phyloP scores from a whole-genome alignment of 148 eudicot genomes.

The Dianthus caryophyllus region DNA sequence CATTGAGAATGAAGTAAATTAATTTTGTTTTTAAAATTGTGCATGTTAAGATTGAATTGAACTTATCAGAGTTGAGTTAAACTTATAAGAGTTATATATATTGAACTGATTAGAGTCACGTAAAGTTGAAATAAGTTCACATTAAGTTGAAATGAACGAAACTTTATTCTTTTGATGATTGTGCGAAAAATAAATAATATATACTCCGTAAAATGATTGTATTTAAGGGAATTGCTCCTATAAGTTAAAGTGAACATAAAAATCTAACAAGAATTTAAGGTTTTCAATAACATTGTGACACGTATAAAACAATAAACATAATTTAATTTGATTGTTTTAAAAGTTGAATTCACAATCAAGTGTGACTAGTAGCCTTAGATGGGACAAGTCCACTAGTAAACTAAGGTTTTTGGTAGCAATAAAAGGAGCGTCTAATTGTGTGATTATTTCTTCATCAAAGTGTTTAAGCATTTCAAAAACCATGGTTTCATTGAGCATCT shows the following conservation, averaged over 20 bases:
- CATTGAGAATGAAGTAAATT: no score
- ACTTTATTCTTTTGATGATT: no score
- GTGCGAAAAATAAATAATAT: no score
- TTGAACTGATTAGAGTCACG: no score
- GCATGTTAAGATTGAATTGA: no score
- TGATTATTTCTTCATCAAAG: not conserved
- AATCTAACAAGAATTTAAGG: not conserved
- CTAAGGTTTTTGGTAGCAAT: not conserved
- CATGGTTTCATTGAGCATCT: not conserved
- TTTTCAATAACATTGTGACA: not conserved
- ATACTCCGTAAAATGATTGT: no score
- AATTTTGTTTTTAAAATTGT: no score
- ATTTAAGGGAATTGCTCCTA: not conserved
- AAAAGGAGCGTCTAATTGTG: conserved; percentile 1
- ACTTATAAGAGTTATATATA: no score
- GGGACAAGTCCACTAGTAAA: not conserved
- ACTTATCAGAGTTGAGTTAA: no score
- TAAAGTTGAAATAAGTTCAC: no score
- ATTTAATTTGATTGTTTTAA: not conserved
- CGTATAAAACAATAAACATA: not conserved
- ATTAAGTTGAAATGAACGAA: no score
- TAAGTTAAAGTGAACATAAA: not conserved
- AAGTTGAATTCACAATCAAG: conserved; percentile 5
- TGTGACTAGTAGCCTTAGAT: not conserved
- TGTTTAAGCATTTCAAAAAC: not conserved